Evolutionary conservation across 306 rosid genomes (phyloP).

Genomic region (Vigna mungo): DNA sequence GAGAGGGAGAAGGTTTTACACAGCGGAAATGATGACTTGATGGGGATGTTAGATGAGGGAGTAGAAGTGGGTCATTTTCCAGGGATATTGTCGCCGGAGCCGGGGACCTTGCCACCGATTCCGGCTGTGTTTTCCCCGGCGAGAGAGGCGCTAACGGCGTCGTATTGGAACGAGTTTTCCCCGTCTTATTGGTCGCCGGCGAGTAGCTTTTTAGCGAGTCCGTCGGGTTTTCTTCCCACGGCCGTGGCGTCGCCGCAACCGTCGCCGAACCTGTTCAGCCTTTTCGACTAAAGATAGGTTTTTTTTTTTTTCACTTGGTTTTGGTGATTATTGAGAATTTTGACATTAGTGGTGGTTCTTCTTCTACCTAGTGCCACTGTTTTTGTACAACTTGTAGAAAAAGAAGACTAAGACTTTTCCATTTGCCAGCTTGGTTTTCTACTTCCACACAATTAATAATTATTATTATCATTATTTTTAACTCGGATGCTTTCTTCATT

Average conservation of each 20-base stretch:
- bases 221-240: conserved; percentile 55
- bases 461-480: not conserved
- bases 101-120: conserved; percentile 56
- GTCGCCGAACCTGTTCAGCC: conserved; percentile 57
- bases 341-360: conserved; percentile 20
- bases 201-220: conserved; percentile 50
- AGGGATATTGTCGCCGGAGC: conserved; percentile 67
- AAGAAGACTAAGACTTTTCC: not conserved
- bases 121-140: conserved; percentile 58
- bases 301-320: not conserved
- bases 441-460: not conserved
- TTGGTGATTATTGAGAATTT: conserved; percentile 12
- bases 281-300: conserved; percentile 50
- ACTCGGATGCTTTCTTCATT: not conserved
- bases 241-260: conserved; percentile 58
- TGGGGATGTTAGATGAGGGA: conserved; percentile 42
- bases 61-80: conserved; percentile 62
- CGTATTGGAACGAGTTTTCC: conserved; percentile 43
- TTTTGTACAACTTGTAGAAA: not conserved
- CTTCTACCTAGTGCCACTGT: not conserved
- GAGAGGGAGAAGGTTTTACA: conserved; percentile 38
- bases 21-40: conserved; percentile 19
- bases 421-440: not conserved
- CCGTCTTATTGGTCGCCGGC: conserved; percentile 46
- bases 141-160: conserved; percentile 36